Base-by-base conservation (phyloP, 139 green algal species). In the Nannochloris sp. region DNA sequence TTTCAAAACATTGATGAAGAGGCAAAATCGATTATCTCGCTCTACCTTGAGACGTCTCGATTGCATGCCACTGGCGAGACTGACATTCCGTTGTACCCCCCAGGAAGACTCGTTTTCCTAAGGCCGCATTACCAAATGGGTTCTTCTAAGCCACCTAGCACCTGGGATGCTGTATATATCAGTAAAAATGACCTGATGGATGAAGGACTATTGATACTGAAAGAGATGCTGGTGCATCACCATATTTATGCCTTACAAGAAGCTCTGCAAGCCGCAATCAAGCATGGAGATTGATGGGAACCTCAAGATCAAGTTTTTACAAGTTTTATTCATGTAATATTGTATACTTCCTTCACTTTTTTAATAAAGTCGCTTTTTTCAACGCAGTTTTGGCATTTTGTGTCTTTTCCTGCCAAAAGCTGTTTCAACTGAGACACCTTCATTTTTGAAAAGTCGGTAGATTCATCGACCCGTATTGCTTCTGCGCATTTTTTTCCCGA, bases 311-410 rank as follows among this genome's bases (percentile, higher is more conserved):
- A 23, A 53, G 16, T 53, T 53, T 53, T 53, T 53, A 53, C 46
- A 23, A 11, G 20, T 53, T 53, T 53, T 53, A 28, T 28, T 23
- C n/a, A 28, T 23, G 17, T 28, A 5, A 74, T 4, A 49, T 62
- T 58, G 61, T 71, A 65, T 25, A 71, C 43, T 20, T 73, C 58
- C 51, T 69, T 63, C 8, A 92, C 36, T 17, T 62, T 48, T 23
- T 31, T 48, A 14, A 91, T 65, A 49, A 71, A 94, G 56, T 94
- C 87, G 0, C 13, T 36, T 65, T 90, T 92, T 46, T 94, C 87
- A 1, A 80, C 46, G 59, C 87, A 94, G 13, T 85, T 84, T 5
- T 53, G 46, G 69, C 81, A 92, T 2, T 64, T 62, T 16, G 83
- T 53, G 1, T 79, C 84, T 53, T 66, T 69, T 20, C 76, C 71